A percentile compares a stretch with the other conserved stretches of the same genome.
phyloP scores from a whole-genome alignment of 805 yeast species.

The Kuraishia molischiana region DNA sequence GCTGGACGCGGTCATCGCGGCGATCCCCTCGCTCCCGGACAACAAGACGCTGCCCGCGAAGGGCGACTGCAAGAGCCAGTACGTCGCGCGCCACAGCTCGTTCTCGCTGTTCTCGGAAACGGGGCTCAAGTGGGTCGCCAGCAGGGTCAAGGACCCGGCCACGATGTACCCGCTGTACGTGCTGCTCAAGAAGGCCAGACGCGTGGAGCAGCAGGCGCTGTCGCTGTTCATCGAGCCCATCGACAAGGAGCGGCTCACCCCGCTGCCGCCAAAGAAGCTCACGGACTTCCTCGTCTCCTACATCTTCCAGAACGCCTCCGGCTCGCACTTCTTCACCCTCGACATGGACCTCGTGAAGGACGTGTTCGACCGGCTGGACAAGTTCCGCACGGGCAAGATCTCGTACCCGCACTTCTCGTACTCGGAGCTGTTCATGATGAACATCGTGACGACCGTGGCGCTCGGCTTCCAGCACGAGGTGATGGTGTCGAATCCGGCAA shows the following conservation, averaged over 20 bases:
- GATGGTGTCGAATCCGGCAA: constrained; percentile 4
- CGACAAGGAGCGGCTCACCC: constrained; percentile 12
- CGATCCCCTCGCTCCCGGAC: neutral
- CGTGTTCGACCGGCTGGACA: constrained; percentile 9
- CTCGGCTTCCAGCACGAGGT: constrained; percentile 5
- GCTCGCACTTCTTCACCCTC: constrained; percentile 5
- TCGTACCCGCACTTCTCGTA: constrained; percentile 10
- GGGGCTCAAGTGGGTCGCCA: constrained; percentile 31
- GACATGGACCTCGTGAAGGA: constrained; percentile 8
- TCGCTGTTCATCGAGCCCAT: constrained; percentile 25
- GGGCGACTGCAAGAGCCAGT: constrained; percentile 6
- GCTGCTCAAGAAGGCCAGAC: constrained; percentile 11
- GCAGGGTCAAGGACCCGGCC: constrained; percentile 8
- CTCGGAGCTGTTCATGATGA: constrained; percentile 24
- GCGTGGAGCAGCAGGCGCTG: constrained; percentile 10
- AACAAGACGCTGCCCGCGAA: neutral
- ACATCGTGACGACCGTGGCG: constrained; percentile 15
- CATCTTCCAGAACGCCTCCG: constrained; percentile 6
- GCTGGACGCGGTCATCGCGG: neutral
- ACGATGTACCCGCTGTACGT: constrained; percentile 13
- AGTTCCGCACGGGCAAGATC: neutral
- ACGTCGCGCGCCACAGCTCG: constrained; percentile 18
- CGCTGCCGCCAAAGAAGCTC: constrained; percentile 20
- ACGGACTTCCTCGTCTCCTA: constrained; percentile 9
- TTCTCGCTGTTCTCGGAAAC: constrained; percentile 29